These are phyloP conservation scores for Echium plantagineum DNA, from an alignment of 257 asterid genomes.

Conservation along the genomic window DNA sequence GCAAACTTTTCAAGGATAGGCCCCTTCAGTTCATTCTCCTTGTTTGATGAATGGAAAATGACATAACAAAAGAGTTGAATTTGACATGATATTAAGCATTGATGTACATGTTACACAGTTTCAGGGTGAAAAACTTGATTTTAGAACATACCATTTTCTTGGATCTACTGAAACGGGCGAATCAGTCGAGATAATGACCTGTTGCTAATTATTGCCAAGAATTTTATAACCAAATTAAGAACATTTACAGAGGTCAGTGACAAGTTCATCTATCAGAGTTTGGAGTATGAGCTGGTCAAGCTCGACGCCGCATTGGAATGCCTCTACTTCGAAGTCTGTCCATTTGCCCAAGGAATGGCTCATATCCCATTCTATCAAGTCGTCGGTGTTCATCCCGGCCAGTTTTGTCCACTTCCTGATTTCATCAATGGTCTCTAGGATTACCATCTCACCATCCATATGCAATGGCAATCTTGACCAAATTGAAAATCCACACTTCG, in stretches of 20 bases:
- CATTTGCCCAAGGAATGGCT: slow-evolving; percentile 46
- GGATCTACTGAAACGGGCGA: neutral
- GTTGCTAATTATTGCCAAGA: neutral
- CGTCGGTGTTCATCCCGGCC: slow-evolving; percentile 37
- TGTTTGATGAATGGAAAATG: too few relatives aligned
- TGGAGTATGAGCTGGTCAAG: slow-evolving; percentile 43
- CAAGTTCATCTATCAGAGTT: slow-evolving; percentile 59
- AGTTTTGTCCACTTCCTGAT: slow-evolving; percentile 54
- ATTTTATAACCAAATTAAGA: neutral
- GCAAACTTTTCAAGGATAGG: too few relatives aligned
- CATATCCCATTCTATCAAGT: slow-evolving; percentile 66
- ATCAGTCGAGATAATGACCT: neutral
- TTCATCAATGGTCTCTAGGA: slow-evolving; percentile 44
- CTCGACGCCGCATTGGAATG: slow-evolving; percentile 46
- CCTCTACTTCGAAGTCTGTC: slow-evolving; percentile 52
- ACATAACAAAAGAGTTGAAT: neutral
- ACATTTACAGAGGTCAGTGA: slow-evolving; percentile 31
- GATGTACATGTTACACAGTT: neutral
- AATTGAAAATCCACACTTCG: slow-evolving; percentile 27
- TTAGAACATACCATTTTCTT: neutral
- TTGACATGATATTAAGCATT: neutral
- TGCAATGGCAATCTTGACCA: slow-evolving; percentile 38
- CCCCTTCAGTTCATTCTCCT: too few relatives aligned
- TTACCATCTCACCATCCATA: slow-evolving; percentile 35
- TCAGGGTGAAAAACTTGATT: neutral